These are phyloP conservation scores for Williopsis jadinii DNA, from an alignment of 1,139 yeast species.

Conservation along the genomic window DNA sequence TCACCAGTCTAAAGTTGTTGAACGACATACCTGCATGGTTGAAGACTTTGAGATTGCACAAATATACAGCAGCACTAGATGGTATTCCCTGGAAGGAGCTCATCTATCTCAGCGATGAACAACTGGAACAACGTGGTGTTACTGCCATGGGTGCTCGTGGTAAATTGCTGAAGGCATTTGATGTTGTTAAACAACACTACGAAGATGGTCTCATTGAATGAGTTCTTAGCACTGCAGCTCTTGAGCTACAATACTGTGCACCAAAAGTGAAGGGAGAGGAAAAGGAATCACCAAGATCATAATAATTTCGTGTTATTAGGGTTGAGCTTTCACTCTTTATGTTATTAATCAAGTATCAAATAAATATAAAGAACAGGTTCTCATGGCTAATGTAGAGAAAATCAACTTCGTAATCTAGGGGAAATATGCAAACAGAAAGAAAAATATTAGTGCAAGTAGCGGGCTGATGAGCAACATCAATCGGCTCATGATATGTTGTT, in stretches of 20 bases:
- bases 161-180: constrained; percentile 86
- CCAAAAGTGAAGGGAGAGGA: no score
- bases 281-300: background rate
- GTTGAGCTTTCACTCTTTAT: no score
- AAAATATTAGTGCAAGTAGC: no score
- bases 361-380: no score
- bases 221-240: background rate
- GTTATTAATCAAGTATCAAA: no score
- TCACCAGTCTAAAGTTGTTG: constrained; percentile 56
- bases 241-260: no score
- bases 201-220: constrained; percentile 27
- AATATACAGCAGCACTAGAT: constrained; percentile 80
- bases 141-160: constrained; percentile 93
- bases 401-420: no score
- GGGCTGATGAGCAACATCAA: no score
- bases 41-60: constrained; percentile 81
- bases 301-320: background rate
- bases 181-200: constrained; percentile 53
- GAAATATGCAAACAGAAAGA: no score
- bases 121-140: constrained; percentile 75
- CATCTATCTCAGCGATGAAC: constrained; percentile 60
- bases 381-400: no score
- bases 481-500: no score
- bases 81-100: constrained; percentile 74
- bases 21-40: constrained; percentile 89